Evolutionary conservation across 2,329 filamentous ascomycete species (phyloP), one percentile per base, ranked within the genome.

Genomic region (Colletotrichum viniferum): DNA sequence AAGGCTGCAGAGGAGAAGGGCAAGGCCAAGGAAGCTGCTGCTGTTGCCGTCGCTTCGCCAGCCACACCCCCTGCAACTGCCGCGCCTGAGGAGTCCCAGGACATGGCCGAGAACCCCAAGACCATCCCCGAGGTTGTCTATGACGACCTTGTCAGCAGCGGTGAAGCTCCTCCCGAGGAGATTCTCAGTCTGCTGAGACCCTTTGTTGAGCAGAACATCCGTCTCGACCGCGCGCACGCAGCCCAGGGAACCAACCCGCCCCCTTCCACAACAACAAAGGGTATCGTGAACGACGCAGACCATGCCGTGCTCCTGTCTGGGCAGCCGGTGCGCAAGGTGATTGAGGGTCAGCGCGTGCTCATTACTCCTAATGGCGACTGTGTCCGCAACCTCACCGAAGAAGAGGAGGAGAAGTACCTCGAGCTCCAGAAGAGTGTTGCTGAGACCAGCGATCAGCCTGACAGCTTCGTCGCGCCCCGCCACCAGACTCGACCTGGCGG

Each of bases 361-460:
- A 91, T 96, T 68, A 96, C 94, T 0, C 93, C 94, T 0, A 92
- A 94, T 76, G 94, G 94, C 13, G 92, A 95, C 77, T 94, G 94
- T 81, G 87, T 96, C n/a, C 92, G 93, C 77, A 93, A 94, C 73
- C 84, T 97, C 69, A 92, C 89, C 2, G 85, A 89, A 5, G 91
- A 93, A 56, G 92, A 96, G 77, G 94, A 96, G 80, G 87, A 92
- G 38, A 89, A 90, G 6, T 96, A 94, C 78, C 86, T 96, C 13
- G 88, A 91, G 66, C 88, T 96, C 7, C 95, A 96, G 82, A 86
- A 88, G 63, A 85, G 85, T 8, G 85, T 95, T 60, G 88, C 89
- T 4, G 81, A 83, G 10, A 85, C 86, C 48, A 87, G 88, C 16
- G 84, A 87, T 62, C 87, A 87, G 67, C 90, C 91, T 0, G 88